Base-by-base conservation (phyloP, 208 protist species). In the Leishmania martiniquensis region DNA sequence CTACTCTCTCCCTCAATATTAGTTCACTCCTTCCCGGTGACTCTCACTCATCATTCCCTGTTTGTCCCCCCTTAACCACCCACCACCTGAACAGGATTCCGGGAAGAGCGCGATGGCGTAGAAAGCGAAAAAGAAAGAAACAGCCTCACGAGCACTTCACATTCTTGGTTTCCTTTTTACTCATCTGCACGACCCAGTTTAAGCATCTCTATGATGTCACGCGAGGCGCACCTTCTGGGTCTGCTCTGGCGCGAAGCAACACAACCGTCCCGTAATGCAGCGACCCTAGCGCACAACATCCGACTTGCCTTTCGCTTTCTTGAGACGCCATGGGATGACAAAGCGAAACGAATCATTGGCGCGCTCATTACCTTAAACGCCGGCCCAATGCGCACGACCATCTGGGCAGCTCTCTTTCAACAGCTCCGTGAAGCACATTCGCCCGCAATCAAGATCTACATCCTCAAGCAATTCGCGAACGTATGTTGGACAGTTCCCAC, bases 371-470 rank as follows among this genome's bases (percentile, higher is more conserved):
- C 62, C 6, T 69, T 80, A 32, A 84, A 84, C 44, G 74, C 75
- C 25, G 73, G 63, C 32, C 60, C 69, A 22, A 84, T 84, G 80
- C 75, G 76, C 70, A 80, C 82, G 39, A 89, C 87, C 17, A 76
- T 87, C 47, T 93, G 89, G 87, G 86, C 87, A 1, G 89, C 89
- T 7, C 67, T 93, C 9, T 83, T 91, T 39, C 84, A 89, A 60
- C 81, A 78, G 59, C 68, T 93, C 37, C 82, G 83, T 39, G 85
- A 91, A 71, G 74, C 80, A 25, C 42, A n/a, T 37, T 72, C 67
- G 4, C 34, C 72, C 7, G 29, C 57, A 3, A 72, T 79, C 22
- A 86, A 91, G 72, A 65, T 93, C 2, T 79, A 67, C 72, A 80
- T 93, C 7, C 75, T 93, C 51, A 74, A 78, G 34, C 87, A 89